phyloP scores from a whole-genome alignment of 129 eudicot species.

The Chrysanthemum seticuspe region DNA sequence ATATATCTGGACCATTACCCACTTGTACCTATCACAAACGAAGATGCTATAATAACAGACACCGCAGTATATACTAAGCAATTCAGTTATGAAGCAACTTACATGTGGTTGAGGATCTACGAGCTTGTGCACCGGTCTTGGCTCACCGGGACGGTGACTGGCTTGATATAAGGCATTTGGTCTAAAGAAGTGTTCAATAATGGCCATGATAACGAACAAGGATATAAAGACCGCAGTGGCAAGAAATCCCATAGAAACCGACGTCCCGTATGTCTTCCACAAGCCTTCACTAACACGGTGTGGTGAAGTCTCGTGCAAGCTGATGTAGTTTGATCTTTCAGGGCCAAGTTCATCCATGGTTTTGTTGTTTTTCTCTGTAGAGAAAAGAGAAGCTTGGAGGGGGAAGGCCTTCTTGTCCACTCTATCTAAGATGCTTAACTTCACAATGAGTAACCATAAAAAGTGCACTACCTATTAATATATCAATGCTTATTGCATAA shows the following conservation, averaged over 20 bases:
- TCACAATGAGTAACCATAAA: constrained; percentile 22
- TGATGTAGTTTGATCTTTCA: constrained; percentile 56
- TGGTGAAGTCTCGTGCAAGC: constrained; percentile 36
- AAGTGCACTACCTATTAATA: background rate
- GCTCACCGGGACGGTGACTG: constrained; percentile 19
- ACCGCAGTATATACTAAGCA: background rate
- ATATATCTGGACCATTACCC: constrained; percentile 46
- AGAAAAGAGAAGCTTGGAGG: constrained; percentile 13
- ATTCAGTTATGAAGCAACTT: constrained; percentile 12
- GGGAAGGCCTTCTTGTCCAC: constrained; percentile 19
- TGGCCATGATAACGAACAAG: constrained; percentile 72
- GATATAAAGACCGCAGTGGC: constrained; percentile 75
- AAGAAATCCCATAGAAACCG: constrained; percentile 77
- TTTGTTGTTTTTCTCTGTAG: constrained; percentile 7
- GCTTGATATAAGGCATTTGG: constrained; percentile 48
- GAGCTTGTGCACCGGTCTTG: constrained; percentile 44
- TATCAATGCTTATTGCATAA: background rate
- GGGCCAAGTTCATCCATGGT: constrained; percentile 47
- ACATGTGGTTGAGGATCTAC: constrained; percentile 37
- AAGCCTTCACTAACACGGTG: constrained; percentile 34
- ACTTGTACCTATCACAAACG: constrained; percentile 41
- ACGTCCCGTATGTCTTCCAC: constrained; percentile 62
- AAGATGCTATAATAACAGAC: background rate
- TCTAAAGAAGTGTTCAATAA: constrained; percentile 62
- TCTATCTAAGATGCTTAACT: constrained; percentile 12